phyloP scores from a whole-genome alignment of 1,284 basidiomycete genomes.

The Heterobasidion irregulare region DNA sequence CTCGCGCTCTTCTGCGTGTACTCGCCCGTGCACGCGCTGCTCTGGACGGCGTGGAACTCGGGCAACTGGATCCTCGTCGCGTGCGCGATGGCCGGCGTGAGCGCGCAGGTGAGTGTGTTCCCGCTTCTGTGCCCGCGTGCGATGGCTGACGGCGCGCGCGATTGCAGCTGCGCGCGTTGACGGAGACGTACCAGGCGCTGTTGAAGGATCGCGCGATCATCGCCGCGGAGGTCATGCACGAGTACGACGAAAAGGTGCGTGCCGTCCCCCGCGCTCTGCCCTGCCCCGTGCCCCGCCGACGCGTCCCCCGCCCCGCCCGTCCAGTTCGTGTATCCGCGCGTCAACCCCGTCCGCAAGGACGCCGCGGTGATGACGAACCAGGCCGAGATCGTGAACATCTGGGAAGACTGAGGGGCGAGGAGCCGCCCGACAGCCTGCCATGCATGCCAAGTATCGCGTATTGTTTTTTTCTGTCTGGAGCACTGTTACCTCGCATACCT shows the following conservation, averaged over 20 bases:
- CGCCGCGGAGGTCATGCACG: conserved; percentile 75
- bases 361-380: conserved; percentile 81
- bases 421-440: background rate
- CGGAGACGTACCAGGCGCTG: conserved; percentile 49
- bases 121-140: background rate
- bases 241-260: conserved; percentile 74
- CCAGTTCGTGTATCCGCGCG: conserved; percentile 76
- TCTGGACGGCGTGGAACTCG: conserved; percentile 64
- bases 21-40: conserved; percentile 63
- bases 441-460: background rate
- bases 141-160: background rate
- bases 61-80: conserved; percentile 70
- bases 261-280: background rate
- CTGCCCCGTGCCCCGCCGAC: background rate
- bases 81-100: conserved; percentile 54
- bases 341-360: conserved; percentile 69
- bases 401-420: background rate
- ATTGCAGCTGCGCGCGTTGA: conserved; percentile 40
- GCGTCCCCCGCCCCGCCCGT: background rate
- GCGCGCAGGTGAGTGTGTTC: conserved; percentile 43
- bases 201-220: conserved; percentile 73
- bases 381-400: conserved; percentile 56
- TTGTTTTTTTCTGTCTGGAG: background rate
- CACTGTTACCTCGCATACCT: background rate
- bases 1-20: conserved; percentile 64